Base-by-base conservation (phyloP, 164 flowering plant species). In the Saururus chinensis region DNA sequence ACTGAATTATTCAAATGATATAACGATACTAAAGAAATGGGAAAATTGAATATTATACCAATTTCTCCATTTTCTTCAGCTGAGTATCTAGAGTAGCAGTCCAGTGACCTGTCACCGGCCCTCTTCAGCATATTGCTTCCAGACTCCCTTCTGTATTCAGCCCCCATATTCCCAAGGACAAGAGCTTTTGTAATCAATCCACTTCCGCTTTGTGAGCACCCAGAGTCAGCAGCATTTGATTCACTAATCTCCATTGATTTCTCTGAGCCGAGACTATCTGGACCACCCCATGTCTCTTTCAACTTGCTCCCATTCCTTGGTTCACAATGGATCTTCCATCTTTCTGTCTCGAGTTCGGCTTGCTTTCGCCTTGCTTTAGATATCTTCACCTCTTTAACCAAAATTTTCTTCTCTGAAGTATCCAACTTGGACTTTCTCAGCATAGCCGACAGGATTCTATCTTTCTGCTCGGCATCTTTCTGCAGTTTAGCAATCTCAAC, bases 381-480 rank as follows among this genome's bases (percentile, higher is more conserved):
- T 30, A 80, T 42, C 63, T 88, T 87, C 11, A 85, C 68, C 72
- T 92, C 98, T 70, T 88, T 85, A 51, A 85, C 56, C 23, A 87
- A 76, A 73, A 81, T 75, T 64, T 87, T 81, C 61, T 82, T 88
- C 68, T 92, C 96, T 0, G 76, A 68, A 40, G 83, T 70, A 48
- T 92, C 98, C 71, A 84, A 53, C 69, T 89, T 86, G 14, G 85
- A 82, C 74, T 89, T 92, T 76, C 91, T 87, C 68, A 89, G 66
- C 92, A 89, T 75, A 20, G 88, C 96, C 10, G 96, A 84, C 53
- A 92, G 71, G 67, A 91, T 83, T 62, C 87, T 82, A 60, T 90
- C 96, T 61, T 95, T 95, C 64, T 88, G 97, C 25, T 88, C 97
- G 70, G 75, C 76, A 62, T 95, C 96, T 64, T 78, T 84, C 0